Evolutionary conservation across 1,284 basidiomycete genomes (phyloP).

Genomic region (Mycosarcoma mackinlayi): DNA sequence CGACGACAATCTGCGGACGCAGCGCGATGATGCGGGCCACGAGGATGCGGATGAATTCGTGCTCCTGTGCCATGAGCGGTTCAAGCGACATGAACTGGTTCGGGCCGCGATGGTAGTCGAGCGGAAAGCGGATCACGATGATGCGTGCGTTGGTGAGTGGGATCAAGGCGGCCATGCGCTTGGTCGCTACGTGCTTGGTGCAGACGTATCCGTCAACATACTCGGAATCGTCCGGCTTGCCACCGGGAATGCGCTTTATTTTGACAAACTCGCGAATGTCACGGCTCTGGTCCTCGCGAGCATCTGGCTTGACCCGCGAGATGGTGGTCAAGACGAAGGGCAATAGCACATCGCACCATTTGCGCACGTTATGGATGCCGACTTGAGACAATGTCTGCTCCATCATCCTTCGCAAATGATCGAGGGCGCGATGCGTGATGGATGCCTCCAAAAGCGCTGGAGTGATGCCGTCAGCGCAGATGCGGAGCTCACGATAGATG

Average conservation of each 20-base stretch:
- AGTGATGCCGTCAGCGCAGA: slow-evolving; percentile 46
- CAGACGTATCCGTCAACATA: slow-evolving; percentile 97
- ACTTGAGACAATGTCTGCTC: slow-evolving; percentile 56
- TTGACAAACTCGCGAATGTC: slow-evolving; percentile 95
- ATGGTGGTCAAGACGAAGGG: slow-evolving; percentile 60
- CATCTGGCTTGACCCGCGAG: slow-evolving; percentile 65
- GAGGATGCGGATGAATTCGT: slow-evolving; percentile 90
- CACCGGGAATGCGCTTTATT: slow-evolving; percentile 98
- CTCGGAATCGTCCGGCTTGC: slow-evolving; percentile 88
- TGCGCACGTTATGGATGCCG: slow-evolving; percentile 43
- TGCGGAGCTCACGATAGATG: slow-evolving; percentile 43
- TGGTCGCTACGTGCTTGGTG: slow-evolving; percentile 97
- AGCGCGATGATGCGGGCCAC: slow-evolving; percentile 88
- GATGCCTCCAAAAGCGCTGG: slow-evolving; percentile 44
- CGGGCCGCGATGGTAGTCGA: slow-evolving; percentile 89
- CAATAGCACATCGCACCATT: slow-evolving; percentile 61
- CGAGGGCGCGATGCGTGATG: slow-evolving; percentile 41
- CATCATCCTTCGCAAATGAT: slow-evolving; percentile 60
- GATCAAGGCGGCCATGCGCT: slow-evolving; percentile 73
- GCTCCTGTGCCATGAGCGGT: slow-evolving; percentile 91
- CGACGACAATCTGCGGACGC: slow-evolving; percentile 91
- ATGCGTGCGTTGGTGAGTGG: slow-evolving; percentile 82
- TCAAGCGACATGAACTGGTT: slow-evolving; percentile 94
- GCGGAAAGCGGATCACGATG: slow-evolving; percentile 94
- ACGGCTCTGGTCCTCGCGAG: slow-evolving; percentile 79